Base-by-base conservation (phyloP, 352 stramenopile genomes). In the Phytophthora colocasiae region DNA sequence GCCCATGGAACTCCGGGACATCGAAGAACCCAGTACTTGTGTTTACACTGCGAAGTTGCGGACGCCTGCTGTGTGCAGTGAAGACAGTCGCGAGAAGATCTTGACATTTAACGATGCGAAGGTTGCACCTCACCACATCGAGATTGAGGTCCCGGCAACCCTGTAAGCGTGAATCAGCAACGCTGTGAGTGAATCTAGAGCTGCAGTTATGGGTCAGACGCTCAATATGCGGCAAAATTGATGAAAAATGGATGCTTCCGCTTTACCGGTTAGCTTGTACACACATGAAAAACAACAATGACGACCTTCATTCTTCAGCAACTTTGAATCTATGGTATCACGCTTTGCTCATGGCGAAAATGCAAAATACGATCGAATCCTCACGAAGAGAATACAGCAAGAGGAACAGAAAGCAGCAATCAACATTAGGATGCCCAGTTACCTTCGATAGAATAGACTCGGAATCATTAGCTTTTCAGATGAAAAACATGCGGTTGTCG, bases 11-110 rank as follows among this genome's bases (percentile, higher is more conserved):
- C 70, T 97, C 1, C 89, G 71, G 26, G 71, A 78, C 1, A 78
- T 97, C 17, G 84, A 95, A 34, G 91, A 97, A 72, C 91, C 89
- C 6, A 85, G 75, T 17, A 96, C 83, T 6, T 97, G 91, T 60
- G 81, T 96, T 27, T 97, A 97, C 77, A 75, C 68, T 17, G 89
- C 85, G 12, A 92, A 89, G 69, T 62, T 97, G 29, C 80, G 79
- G 27, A 95, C 89, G 3, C 90, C 91, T 14, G 71, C 89, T 29
- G 89, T 83, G 6, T 97, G 91, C 47, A 77, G 75, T 55, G 54
- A 72, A 40, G 49, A 51, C 6, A 63, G 81, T 52, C 75, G 69
- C 11, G 58, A 79, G 49, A 54, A 55, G 29, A 71, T 88, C 40
- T 65, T 84, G 64, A 73, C 65, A 14, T 58, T 73, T 24, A 61